A percentile compares a stretch with the other conserved stretches of the same genome.
These are phyloP conservation scores for Sisymbrium altissimum DNA, from an alignment of 345 rosid species.

Conservation along the genomic window DNA sequence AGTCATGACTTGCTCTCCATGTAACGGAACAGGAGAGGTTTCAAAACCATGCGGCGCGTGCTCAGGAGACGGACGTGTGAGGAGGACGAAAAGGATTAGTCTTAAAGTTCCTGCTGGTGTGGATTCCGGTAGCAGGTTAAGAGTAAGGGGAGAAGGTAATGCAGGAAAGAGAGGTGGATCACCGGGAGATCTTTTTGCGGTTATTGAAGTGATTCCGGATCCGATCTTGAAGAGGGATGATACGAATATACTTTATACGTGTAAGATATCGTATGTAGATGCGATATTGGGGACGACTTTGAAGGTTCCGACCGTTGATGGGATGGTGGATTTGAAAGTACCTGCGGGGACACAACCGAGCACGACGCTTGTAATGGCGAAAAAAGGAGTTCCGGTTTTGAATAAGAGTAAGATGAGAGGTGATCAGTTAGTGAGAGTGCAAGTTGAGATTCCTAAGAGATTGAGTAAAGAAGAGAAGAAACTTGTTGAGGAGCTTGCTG, in stretches of 20 bases:
- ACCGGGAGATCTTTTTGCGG: constrained; percentile 83
- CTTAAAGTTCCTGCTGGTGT: constrained; percentile 96
- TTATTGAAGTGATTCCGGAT: constrained; percentile 81
- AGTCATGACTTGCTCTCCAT: constrained; percentile 87
- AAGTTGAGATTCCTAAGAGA: constrained; percentile 93
- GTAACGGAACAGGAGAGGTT: constrained; percentile 79
- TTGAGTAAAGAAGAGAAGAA: constrained; percentile 83
- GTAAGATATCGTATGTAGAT: constrained; percentile 85
- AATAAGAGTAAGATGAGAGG: constrained; percentile 91
- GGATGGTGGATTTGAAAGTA: constrained; percentile 86
- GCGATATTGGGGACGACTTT: constrained; percentile 87
- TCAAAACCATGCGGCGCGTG: constrained; percentile 74
- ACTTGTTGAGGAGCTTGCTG: constrained; percentile 85
- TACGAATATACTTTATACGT: constrained; percentile 75
- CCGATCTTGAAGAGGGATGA: constrained; percentile 83
- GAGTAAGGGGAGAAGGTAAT: constrained; percentile 94
- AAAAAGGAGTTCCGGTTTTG: constrained; percentile 85
- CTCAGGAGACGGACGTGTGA: constrained; percentile 88
- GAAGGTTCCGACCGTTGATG: constrained; percentile 94
- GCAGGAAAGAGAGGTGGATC: constrained; percentile 94
- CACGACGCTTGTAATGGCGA: constrained; percentile 91
- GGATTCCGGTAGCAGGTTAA: constrained; percentile 87
- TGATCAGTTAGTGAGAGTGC: constrained; percentile 94
- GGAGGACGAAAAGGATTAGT: constrained; percentile 85
- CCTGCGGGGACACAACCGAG: constrained; percentile 95